Conservation (phyloP, 1,284 basidiomycete genomes). For the Cutaneotrichosporon cyanovorans region DNA sequence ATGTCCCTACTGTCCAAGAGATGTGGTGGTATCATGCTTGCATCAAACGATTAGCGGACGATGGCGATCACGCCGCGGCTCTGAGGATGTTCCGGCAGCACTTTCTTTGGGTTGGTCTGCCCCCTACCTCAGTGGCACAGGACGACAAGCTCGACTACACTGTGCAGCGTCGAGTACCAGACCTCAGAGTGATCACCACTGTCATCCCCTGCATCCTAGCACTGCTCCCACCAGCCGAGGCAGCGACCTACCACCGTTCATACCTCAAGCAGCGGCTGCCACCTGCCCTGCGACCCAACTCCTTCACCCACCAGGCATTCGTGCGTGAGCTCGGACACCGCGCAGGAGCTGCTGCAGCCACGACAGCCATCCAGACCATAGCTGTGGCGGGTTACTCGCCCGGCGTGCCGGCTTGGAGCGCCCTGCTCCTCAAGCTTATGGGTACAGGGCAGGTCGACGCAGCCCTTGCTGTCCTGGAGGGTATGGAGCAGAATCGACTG, state of each 20-base stretch:
- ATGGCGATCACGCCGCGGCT: slow-evolving; percentile 17
- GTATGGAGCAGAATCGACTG: slow-evolving; percentile 16
- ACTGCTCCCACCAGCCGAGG: slow-evolving; percentile 8
- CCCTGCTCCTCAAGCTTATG: slow-evolving; percentile 19
- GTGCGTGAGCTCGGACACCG: slow-evolving; percentile 20
- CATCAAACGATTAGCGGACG: slow-evolving; percentile 19
- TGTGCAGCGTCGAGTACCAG: slow-evolving; percentile 14
- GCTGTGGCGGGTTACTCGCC: slow-evolving; percentile 13
- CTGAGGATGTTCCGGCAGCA: slow-evolving; percentile 19
- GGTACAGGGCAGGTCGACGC: slow-evolving; percentile 15
- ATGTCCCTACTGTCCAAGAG: slow-evolving; percentile 5
- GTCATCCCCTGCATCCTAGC: slow-evolving; percentile 25
- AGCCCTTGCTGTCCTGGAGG: slow-evolving; percentile 18
- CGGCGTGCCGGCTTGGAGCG: slow-evolving; percentile 18
- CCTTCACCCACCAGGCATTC: slow-evolving; percentile 22
- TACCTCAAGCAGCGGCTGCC: slow-evolving; percentile 19
- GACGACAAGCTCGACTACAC: too few species aligned
- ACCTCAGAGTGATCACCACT: slow-evolving; percentile 21
- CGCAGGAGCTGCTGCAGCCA: slow-evolving; percentile 14
- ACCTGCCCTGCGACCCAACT: slow-evolving; percentile 21
- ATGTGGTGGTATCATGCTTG: slow-evolving; percentile 28
- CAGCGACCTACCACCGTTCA: slow-evolving; percentile 9
- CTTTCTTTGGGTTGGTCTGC: slow-evolving; percentile 33
- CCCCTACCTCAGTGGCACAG: slow-evolving; percentile 1
- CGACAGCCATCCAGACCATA: slow-evolving; percentile 13